These are phyloP conservation scores for Hypoxylon sp. DNA, from an alignment of 2,329 filamentous ascomycete species.

Conservation along the genomic window DNA sequence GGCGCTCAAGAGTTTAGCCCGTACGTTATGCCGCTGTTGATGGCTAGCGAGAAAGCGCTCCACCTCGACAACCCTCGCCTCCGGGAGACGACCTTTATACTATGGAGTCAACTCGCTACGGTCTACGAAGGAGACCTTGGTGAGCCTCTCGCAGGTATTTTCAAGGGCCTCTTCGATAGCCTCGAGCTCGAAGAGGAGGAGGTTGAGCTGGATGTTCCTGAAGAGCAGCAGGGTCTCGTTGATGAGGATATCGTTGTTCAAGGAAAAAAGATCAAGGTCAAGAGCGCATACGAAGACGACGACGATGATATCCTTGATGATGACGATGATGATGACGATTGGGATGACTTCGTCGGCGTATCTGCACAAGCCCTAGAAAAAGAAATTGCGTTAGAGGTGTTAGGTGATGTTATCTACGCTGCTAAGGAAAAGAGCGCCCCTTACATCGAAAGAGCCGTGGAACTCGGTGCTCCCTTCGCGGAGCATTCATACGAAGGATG, in stretches of 20 bases:
- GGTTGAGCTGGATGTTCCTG: slow-evolving; percentile 73
- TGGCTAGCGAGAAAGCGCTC: slow-evolving; percentile 90
- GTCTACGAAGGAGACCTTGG: slow-evolving; percentile 89
- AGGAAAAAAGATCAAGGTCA: slow-evolving; percentile 88
- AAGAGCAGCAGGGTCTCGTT: slow-evolving; percentile 63
- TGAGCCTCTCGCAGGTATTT: slow-evolving; percentile 81
- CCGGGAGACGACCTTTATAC: slow-evolving; percentile 95
- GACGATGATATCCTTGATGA: slow-evolving; percentile 69
- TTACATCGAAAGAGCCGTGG: slow-evolving; percentile 90
- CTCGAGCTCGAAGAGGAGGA: slow-evolving; percentile 91
- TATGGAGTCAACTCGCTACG: slow-evolving; percentile 95
- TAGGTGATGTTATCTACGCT: slow-evolving; percentile 88
- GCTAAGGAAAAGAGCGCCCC: slow-evolving; percentile 65
- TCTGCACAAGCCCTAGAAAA: slow-evolving; percentile 94
- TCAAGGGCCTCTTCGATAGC: slow-evolving; percentile 84
- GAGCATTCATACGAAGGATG: slow-evolving; percentile 95
- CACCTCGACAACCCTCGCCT: slow-evolving; percentile 89
- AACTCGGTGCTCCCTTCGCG: slow-evolving; percentile 81
- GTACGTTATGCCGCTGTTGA: slow-evolving; percentile 91
- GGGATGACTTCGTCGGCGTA: slow-evolving; percentile 85
- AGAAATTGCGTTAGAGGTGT: slow-evolving; percentile 94
- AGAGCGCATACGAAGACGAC: slow-evolving; percentile 59
- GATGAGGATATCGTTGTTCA: slow-evolving; percentile 71
- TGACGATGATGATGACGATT: slow-evolving; percentile 83
- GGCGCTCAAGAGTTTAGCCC: slow-evolving; percentile 88